Evolutionary conservation across 345 rosid species (phyloP).

Genomic region (Gynandropsis gynandra): DNA sequence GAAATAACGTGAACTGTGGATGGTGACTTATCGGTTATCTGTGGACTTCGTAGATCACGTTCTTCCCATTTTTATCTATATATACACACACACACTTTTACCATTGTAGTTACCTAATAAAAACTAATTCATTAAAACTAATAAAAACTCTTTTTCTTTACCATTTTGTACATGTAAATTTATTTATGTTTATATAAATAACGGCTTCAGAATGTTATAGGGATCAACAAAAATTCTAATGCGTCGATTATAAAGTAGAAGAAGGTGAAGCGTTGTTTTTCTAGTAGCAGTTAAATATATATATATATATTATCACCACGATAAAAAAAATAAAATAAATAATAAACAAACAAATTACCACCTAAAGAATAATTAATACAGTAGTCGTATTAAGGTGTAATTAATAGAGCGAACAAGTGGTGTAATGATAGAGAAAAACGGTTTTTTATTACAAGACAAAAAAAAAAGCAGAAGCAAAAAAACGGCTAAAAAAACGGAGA

Average conservation of each 20-base stretch:
- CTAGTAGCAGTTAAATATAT: neutral
- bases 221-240: neutral
- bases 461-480: too few relatives aligned
- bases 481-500: too few relatives aligned
- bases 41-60: conserved; percentile 1
- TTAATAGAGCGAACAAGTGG: too few relatives aligned
- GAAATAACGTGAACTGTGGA: too few relatives aligned
- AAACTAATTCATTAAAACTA: neutral
- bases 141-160: too few relatives aligned
- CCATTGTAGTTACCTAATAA: neutral
- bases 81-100: neutral
- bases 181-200: neutral
- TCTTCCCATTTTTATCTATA: neutral
- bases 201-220: neutral
- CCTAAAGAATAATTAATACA: neutral
- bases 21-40: neutral
- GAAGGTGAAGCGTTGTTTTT: neutral
- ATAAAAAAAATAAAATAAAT: neutral
- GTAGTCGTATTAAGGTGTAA: too few relatives aligned
- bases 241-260: too few relatives aligned
- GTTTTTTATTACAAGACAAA: too few relatives aligned
- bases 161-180: too few relatives aligned
- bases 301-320: too few relatives aligned
- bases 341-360: neutral
- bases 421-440: too few relatives aligned